Conservation (phyloP, 1,139 yeast genomes). For the Sugiyamaella xylanicola region DNA sequence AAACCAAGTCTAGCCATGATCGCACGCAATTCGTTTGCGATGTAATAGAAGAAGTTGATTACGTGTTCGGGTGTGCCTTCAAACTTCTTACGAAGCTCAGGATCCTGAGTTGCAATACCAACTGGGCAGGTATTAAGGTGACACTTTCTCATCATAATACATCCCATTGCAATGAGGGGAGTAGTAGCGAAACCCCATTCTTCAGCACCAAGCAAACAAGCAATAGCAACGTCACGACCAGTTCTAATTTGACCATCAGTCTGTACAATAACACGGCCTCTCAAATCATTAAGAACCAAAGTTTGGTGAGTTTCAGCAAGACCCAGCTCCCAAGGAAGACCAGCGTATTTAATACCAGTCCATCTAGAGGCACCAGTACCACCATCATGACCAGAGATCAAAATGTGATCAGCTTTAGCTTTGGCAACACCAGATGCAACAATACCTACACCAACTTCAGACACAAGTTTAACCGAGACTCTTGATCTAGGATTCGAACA, state of each 20-base stretch:
- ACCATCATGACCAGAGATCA: conserved; percentile 98
- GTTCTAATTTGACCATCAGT: conserved; percentile 98
- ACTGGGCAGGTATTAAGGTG: conserved; percentile 95
- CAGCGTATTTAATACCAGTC: conserved; percentile 96
- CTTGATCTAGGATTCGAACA: conserved; percentile 97
- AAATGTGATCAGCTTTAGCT: conserved; percentile 95
- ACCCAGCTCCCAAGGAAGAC: conserved; percentile 98
- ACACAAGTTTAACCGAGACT: conserved; percentile 92
- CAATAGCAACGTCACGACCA: conserved; percentile 94
- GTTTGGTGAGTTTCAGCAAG: conserved; percentile 98
- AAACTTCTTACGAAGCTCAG: conserved; percentile 87
- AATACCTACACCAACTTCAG: conserved; percentile 98
- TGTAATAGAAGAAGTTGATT: conserved; percentile 93
- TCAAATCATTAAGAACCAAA: conserved; percentile 87
- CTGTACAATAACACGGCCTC: conserved; percentile 94
- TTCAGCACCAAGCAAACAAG: conserved; percentile 95
- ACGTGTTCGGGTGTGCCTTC: conserved; percentile 98
- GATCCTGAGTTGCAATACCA: conserved; percentile 98
- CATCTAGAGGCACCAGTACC: conserved; percentile 99
- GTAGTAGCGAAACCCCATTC: conserved; percentile 98
- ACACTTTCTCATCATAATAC: conserved; percentile 94
- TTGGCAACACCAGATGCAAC: conserved; percentile 99
- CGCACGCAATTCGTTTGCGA: conserved; percentile 87
- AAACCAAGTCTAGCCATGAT: conserved; percentile 95
- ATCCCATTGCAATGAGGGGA: conserved; percentile 96